phyloP scores from a whole-genome alignment of 169 alveolate genomes.

The Plasmodium ovale region DNA sequence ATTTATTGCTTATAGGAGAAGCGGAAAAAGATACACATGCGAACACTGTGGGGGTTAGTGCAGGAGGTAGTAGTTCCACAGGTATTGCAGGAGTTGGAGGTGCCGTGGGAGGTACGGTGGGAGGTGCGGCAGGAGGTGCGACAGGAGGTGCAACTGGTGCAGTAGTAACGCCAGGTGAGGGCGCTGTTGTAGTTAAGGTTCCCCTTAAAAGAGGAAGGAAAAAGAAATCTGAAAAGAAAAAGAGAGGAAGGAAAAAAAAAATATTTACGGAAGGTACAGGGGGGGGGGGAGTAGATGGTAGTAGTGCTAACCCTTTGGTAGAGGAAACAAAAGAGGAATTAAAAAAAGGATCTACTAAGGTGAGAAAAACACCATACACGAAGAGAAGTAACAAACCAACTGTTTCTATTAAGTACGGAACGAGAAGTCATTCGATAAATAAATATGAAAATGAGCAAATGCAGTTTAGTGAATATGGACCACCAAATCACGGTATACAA shows the following conservation, averaged over 20 bases:
- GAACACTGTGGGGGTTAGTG: not conserved
- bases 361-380: conserved; percentile 3
- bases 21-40: not conserved
- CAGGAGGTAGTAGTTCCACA: not conserved
- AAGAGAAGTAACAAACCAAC: conserved; percentile 26
- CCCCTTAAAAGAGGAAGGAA: conserved; percentile 72
- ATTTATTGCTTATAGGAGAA: not conserved
- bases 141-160: not conserved
- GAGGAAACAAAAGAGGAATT: not conserved
- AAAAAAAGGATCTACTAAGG: not conserved
- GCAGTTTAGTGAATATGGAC: not conserved
- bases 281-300: conserved; percentile 7
- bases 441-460: conserved; percentile 11
- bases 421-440: conserved; percentile 39
- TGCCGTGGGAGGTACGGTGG: no score
- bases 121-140: not conserved
- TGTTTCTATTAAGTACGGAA: conserved; percentile 62
- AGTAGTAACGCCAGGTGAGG: not conserved
- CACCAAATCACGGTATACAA: not conserved
- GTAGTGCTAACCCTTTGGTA: conserved; percentile 7
- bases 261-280: conserved; percentile 4
- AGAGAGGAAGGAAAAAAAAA: conserved; percentile 71
- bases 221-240: conserved; percentile 74
- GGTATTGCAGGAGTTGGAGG: not conserved
- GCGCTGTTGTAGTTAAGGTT: not conserved